Base-by-base conservation (phyloP, 371 early-diverging fungal genomes). In the Rhizomucor pusillus region DNA sequence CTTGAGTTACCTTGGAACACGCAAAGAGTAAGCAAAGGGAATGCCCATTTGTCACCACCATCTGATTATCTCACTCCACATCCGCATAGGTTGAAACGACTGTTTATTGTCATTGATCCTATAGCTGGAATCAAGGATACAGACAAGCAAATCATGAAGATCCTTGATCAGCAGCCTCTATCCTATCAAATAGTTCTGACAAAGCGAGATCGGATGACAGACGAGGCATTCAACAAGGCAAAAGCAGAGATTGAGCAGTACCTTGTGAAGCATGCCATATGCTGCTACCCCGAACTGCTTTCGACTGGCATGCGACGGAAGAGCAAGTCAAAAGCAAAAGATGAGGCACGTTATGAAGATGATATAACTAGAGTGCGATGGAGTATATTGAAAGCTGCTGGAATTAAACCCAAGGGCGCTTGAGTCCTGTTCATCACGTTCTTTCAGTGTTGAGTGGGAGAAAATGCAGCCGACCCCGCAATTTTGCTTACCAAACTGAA, bases 71-170 rank as follows among this genome's bases (percentile, higher is more conserved):
- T 16, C 24, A 29, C 12, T 19, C 47, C 55, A 1, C 10, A n/a
- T 2, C 25, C 7, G 29, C 7, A 11, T 62, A 88, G 87, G 33
- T 62, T 89, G 39, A 73, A 72, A 37, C 70, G 86, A 20, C 72
- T 87, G 29, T 89, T 84, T 63, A 62, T 89, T 43, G 58, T 89
- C 25, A 53, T 89, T 3, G 90, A 89, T 54, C 80, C 86, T 18
- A 79, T 78, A 1, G 85, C 87, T 10, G 90, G 88, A 5, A 65
- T 87, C 43, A 89, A 89, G 50, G 68, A 78, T 0, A 82, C 83
- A 1, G 90, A 89, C 43, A 47, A 55, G 37, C 73, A 78, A 51
- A 67, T 88, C 25, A 75, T 89, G 65, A 72, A 76, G 46, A 57
- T 84, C 13, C 59, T 83, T 22, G 87, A 88, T 51, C 41, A 69